These are phyloP conservation scores for Durusdinium trenchii DNA, from an alignment of 73 alveolate genomes.

Conservation along the genomic window DNA sequence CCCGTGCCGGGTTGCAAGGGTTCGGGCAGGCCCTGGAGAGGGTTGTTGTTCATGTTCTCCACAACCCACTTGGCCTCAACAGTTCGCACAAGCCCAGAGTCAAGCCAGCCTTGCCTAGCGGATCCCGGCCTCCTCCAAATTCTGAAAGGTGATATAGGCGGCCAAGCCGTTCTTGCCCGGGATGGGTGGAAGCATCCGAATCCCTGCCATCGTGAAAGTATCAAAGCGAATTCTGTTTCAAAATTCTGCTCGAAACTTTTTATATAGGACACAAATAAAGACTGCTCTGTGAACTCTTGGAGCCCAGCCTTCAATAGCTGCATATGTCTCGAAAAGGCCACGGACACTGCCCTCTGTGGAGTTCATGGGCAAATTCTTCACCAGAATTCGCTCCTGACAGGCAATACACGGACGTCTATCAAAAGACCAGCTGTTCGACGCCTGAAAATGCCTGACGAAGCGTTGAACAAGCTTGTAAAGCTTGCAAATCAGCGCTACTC, in stretches of 20 bases:
- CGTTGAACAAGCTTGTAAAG: no score
- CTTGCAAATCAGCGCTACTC: no score
- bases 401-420: background rate
- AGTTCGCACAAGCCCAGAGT: background rate
- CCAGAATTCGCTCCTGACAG: constrained; percentile 25
- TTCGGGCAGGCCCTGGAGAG: constrained; percentile 44
- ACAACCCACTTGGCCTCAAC: constrained; percentile 87
- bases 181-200: constrained; percentile 39
- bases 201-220: background rate
- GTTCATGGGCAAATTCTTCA: constrained; percentile 52
- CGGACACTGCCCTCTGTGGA: constrained; percentile 74
- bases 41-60: constrained; percentile 85
- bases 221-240: background rate
- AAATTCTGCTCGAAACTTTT: background rate
- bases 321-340: constrained; percentile 33
- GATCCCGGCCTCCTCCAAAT: background rate
- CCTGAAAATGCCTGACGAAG: no score
- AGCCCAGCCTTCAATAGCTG: constrained; percentile 8
- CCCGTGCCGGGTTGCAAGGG: constrained; percentile 37
- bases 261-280: background rate
- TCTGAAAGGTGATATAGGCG: constrained; percentile 15
- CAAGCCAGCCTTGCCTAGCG: background rate
- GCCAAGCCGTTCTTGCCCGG: constrained; percentile 49
- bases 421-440: no score
- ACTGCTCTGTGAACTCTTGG: background rate